A percentile compares a stretch with the other conserved stretches of the same genome.
phyloP scores from a whole-genome alignment of 345 rosid species.

The Draba incana region DNA sequence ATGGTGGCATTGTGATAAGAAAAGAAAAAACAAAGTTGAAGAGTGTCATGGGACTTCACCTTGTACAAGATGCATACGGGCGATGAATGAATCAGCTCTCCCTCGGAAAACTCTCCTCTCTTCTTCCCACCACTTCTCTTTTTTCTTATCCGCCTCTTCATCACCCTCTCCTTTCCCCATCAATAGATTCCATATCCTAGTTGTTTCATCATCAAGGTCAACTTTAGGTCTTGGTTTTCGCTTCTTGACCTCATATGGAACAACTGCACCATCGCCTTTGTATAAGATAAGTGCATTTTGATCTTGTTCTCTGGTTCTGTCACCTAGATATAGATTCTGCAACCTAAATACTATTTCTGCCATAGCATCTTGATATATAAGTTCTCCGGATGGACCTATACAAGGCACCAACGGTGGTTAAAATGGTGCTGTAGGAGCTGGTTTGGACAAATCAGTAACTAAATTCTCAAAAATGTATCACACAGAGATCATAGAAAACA shows the following conservation, averaged over 20 bases:
- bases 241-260: slow-evolving; percentile 64
- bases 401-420: slow-evolving; percentile 17
- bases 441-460: slow-evolving; percentile 32
- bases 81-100: slow-evolving; percentile 86
- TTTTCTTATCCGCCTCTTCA: slow-evolving; percentile 55
- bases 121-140: slow-evolving; percentile 82
- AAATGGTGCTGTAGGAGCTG: slow-evolving; percentile 1
- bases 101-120: slow-evolving; percentile 77
- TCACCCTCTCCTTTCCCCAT: slow-evolving; percentile 72
- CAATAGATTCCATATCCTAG: slow-evolving; percentile 80
- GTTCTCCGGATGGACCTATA: slow-evolving; percentile 47
- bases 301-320: slow-evolving; percentile 41
- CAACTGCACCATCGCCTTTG: slow-evolving; percentile 58
- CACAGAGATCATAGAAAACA: slow-evolving; percentile 24
- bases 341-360: slow-evolving; percentile 56
- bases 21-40: slow-evolving; percentile 10
- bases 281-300: slow-evolving; percentile 69
- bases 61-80: slow-evolving; percentile 95
- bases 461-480: slow-evolving; percentile 29
- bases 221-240: slow-evolving; percentile 79
- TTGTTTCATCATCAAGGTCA: slow-evolving; percentile 87
- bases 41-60: slow-evolving; percentile 50
- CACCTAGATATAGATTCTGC: slow-evolving; percentile 51
- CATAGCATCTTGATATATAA: slow-evolving; percentile 35
- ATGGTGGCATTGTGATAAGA: neutral